Base-by-base conservation (phyloP, 768 basidiomycete genomes). In the Tricholoma furcatifolium region DNA sequence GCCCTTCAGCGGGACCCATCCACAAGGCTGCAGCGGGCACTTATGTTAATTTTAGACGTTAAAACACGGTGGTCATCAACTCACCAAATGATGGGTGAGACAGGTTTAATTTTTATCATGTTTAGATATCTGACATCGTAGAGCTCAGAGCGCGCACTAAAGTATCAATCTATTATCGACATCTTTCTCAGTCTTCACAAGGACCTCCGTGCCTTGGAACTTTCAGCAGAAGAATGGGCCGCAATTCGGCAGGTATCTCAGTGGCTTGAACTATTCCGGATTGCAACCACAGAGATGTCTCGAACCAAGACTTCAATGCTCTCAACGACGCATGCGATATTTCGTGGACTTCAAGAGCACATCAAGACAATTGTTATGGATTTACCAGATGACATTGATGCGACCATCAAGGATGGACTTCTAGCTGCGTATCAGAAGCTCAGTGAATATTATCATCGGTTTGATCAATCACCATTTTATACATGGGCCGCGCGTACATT, bases 311-410 rank as follows among this genome's bases (percentile, higher is more conserved):
- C 49, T 1, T 60, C 70, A 0, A 72, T 68, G 62, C 55, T 73
- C 0, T 74, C 69, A 3, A 64, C 64, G 0, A 60, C 60, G 0
- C 69, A 70, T 55, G 66, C 70, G 0, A 57, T 71, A 14, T 73
- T 72, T 49, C 55, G 62, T 1, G 65, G 66, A 3, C 65, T 74
- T 6, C 70, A 73, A 57, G 62, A 67, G 0, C 43, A 68, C 11
- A 27, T 74, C 17, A n/a, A 44, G 2, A 35, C 31, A 1, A 57
- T 64, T 8, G 8, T 71, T 10, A 17, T 2, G 4, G 17, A 41
- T 2, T 67, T 72, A 9, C 64, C 70, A 7, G 27, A 51, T 20
- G 24, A 31, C 14, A 47, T 53, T 1, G 32, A 56, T 0, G 52
- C 58, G 6, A 35, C 21, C 4, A 30, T 70, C 30, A 50, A 54